Percentiles rank a stretch among this genome's conserved stretches.
phyloP scores from a whole-genome alignment of 495 filamentous ascomycete genomes.

The Hyaloscypha hepaticicola region DNA sequence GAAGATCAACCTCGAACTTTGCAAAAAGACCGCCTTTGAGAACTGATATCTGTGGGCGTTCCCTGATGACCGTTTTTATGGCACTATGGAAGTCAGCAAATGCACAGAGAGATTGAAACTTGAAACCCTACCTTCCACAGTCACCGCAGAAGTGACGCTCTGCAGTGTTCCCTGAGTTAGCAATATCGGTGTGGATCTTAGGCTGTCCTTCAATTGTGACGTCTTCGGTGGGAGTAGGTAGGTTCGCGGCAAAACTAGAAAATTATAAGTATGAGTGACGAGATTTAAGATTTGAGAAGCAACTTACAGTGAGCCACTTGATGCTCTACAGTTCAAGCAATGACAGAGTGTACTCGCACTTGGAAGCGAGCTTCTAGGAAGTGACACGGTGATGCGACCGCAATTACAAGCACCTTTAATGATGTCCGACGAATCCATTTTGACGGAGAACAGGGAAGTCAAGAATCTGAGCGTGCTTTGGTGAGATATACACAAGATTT shows the following conservation, averaged over 20 bases:
- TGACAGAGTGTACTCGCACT: constrained; percentile 8
- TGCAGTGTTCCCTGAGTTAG: constrained; percentile 11
- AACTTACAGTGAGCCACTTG: constrained; percentile 17
- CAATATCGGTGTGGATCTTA: constrained; percentile 10
- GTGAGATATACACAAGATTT: too few species aligned
- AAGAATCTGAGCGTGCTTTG: background rate
- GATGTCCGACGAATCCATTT: constrained; percentile 1
- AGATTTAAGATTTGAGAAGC: background rate
- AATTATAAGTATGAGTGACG: background rate
- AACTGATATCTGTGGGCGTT: constrained; percentile 7
- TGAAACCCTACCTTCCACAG: constrained; percentile 17
- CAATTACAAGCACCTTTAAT: constrained; percentile 19
- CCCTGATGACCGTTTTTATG: constrained; percentile 3
- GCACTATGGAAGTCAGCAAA: constrained; percentile 1
- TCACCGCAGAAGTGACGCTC: constrained; percentile 17
- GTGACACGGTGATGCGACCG: constrained; percentile 10
- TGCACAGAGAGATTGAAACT: background rate
- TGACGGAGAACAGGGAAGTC: background rate
- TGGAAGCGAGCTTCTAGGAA: constrained; percentile 11
- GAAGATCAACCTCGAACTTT: constrained; percentile 13
- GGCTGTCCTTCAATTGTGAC: constrained; percentile 11
- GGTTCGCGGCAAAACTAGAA: constrained; percentile 10
- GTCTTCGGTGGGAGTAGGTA: constrained; percentile 8
- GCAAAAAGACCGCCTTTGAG: constrained; percentile 21
- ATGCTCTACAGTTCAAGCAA: constrained; percentile 17